Evolutionary conservation across 352 stramenopile genomes (phyloP), one percentile per base, ranked within the genome.

Genomic region (Globisporangium lucens): DNA sequence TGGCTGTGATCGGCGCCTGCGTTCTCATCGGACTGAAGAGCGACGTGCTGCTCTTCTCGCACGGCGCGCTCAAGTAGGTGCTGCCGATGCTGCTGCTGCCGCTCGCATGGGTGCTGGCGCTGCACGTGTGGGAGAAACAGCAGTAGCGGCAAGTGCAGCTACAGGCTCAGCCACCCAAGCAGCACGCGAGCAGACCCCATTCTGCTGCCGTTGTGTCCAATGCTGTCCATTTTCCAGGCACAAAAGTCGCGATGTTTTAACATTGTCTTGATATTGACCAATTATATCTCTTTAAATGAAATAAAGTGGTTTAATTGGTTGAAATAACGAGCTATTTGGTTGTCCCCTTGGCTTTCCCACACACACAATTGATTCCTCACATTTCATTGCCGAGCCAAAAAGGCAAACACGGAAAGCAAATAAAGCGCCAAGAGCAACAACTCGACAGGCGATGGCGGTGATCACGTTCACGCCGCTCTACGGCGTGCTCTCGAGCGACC

Each of bases 401-500:
- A 33, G 29, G 30, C 30, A 36, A 57, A 60, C 51, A 4, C 24
- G 24, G 36, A 29, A n/a, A 61, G 55, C 24, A 22, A 9, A 49
- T 24, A 20, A 38, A 7, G 51, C 22, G 51, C 51, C 38, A 59
- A 66, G 10, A 65, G 15, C 13, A 7, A n/a, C n/a, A n/a, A 29
- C 58, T n/a, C 22, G 43, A n/a, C 15, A 51, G 43, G 43, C 17
- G 43, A 96, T 96, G 89, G 87, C 88, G 46, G 89, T 94, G 69
- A 96, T 96, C 85, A 95, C 87, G 58, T 97, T 97, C 86, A 95
- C 88, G 66, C 89, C 89, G 73, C 83, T 97, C 20, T 97, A 94
- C 55, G 89, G 89, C 66, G 89, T 96, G 69, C 85, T 85, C 57
- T 95, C 88, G 57, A 85, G 75, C 63, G 85, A 87, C 35, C 85